Evolutionary conservation across 495 filamentous ascomycete species (phyloP), one percentile per base, ranked within the genome.

Genomic region (Glonium stellatum): DNA sequence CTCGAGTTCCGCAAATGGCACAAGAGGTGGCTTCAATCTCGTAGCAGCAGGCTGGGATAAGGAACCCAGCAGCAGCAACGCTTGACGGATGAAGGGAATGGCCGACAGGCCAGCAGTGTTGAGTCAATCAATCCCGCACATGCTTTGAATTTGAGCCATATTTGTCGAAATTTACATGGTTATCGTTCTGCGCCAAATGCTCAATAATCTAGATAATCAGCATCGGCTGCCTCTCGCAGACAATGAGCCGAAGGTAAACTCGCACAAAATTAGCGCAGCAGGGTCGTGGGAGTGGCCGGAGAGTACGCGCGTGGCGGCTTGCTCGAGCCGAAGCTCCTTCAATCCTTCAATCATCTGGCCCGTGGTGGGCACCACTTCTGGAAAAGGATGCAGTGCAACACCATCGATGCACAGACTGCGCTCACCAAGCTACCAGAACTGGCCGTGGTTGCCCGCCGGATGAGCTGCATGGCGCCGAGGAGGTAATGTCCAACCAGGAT

Each of bases 31-130:
- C 55, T 9, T 49, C n/a, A 66, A 62, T 59, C 25, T 60, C 31
- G 39, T 22, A 47, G 39, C 63, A 59, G 62, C 47, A 54, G 60
- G 46, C 53, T 49, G 62, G 59, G 62, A 56, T 15, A 55, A 31
- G n/a, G 23, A 15, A 48, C 47, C 49, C 47, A 22, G 58, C 44
- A n/a, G 58, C 37, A 50, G 19, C 6, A 5, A 41, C 31, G 10
- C 18, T 44, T n/a, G 56, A 59, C 65, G 60, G 65, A 61, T 64
- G 61, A 64, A 67, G 48, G 64, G 65, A 61, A 58, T 54, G 51
- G 34, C 39, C 47, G 5, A 12, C n/a, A 36, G 27, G 21, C 41
- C 54, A 31, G 34, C 55, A 65, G 37, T 22, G 37, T 52, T 37
- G 46, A 19, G 48, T 61, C 57, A 65, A 67, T 67, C 57, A 64